These are phyloP conservation scores for Lactarius tabidus DNA, from an alignment of 768 basidiomycete species.

Conservation along the genomic window DNA sequence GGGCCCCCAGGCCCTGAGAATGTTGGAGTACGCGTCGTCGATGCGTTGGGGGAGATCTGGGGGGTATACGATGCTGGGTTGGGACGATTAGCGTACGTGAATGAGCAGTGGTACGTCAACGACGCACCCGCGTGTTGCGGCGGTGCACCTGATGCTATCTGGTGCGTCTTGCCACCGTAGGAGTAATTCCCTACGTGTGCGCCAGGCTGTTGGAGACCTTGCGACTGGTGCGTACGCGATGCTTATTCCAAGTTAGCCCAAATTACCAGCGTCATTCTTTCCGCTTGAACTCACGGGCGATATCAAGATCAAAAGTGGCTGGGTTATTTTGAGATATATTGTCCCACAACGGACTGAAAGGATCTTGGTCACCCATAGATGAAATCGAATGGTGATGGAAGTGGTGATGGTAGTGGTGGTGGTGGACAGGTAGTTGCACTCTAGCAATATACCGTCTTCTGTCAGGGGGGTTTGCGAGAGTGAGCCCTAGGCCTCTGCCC, in stretches of 20 bases:
- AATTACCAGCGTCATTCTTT: neutral
- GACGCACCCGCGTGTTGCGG: neutral
- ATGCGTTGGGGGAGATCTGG: neutral
- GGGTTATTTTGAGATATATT: neutral
- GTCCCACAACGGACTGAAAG: neutral
- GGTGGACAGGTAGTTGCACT: neutral
- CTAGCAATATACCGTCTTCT: neutral
- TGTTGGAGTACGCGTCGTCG: neutral
- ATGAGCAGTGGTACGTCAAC: too few species aligned
- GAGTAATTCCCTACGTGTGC: neutral
- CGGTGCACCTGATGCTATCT: neutral
- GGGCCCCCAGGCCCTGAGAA: neutral
- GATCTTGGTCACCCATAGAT: neutral
- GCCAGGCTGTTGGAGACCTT: conserved; percentile 5
- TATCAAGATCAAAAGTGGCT: neutral
- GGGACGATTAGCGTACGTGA: neutral
- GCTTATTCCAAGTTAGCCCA: neutral
- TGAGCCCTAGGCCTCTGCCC: neutral
- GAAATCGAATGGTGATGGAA: neutral
- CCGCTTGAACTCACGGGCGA: neutral
- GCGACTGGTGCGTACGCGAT: neutral
- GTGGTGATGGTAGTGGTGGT: neutral
- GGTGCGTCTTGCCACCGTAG: neutral
- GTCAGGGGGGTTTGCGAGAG: neutral
- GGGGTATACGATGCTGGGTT: neutral